Evolutionary conservation across 2,329 filamentous ascomycete species (phyloP), one percentile per base, ranked within the genome.

Genomic region (Curvularia verruculosa): DNA sequence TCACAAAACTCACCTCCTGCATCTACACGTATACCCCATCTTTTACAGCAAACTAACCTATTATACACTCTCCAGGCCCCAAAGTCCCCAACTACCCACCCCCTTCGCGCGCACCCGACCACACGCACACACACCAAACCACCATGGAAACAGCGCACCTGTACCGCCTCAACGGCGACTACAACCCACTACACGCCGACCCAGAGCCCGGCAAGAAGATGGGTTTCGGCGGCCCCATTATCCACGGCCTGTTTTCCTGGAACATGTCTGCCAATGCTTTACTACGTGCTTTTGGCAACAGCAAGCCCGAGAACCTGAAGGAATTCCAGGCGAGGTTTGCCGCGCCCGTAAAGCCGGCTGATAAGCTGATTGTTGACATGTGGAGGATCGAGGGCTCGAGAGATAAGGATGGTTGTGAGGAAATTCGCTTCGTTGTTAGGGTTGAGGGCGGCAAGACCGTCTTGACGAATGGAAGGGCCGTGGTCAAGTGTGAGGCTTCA

Each of bases 321-420:
- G 91, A 95, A 78, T 96, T 94, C 81, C 91, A 94, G 80, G 92
- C 92, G 18, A 83, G 92, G 41, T 96, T 96, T 74, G 91, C 91
- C 12, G 89, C 87, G 61, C 92, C 92, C 1, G 92, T 96, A 8
- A 87, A 86, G 73, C 91, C 92, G 0, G 91, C 90, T 21, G 90
- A 95, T 74, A 92, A 89, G 80, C 83, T 96, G 28, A 84, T 91
- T 34, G 91, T 88, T 5, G 87, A 91, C 72, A 90, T 90, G 49
- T 97, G 93, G 93, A 83, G 84, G 73, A 91, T 85, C n/a, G n/a
- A n/a, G 21, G 92, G 92, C 1, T 80, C 87, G 67, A 77, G 80
- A 67, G 83, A 87, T 72, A 84, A 84, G 41, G 70, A 79, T 64
- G 68, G 84, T 78, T 96, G 85, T 78, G 92, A 96, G 78, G 92